A percentile compares a stretch with the other conserved stretches of the same genome.
These are phyloP conservation scores for Sarcodon aspratus DNA, from an alignment of 768 basidiomycete genomes.

Conservation along the genomic window DNA sequence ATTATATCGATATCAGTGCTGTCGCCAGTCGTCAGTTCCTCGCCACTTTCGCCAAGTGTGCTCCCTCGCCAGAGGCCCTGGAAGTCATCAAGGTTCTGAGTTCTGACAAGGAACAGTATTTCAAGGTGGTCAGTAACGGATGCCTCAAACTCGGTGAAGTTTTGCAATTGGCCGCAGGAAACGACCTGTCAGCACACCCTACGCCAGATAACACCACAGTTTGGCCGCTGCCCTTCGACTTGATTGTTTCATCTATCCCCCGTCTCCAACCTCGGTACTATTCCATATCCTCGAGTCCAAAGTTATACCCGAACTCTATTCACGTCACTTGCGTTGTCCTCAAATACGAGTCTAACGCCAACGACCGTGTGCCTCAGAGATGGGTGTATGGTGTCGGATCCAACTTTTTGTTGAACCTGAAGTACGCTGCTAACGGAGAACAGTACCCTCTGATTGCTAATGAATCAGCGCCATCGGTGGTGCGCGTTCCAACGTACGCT, in stretches of 20 bases:
- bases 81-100: slow-evolving; percentile 66
- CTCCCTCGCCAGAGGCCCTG: slow-evolving; percentile 71
- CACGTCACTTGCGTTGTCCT: slow-evolving; percentile 95
- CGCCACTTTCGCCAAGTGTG: slow-evolving; percentile 77
- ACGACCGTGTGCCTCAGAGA: slow-evolving; percentile 39
- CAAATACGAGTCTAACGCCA: slow-evolving; percentile 69
- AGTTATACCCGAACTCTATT: slow-evolving; percentile 78
- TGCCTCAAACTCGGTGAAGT: slow-evolving; percentile 92
- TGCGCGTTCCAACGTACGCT: slow-evolving; percentile 55
- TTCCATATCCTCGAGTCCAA: slow-evolving; percentile 97
- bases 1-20: slow-evolving; percentile 96
- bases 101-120: slow-evolving; percentile 81
- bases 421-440: slow-evolving; percentile 59
- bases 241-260: slow-evolving; percentile 86
- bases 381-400: slow-evolving; percentile 87
- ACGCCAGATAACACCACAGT: slow-evolving; percentile 64
- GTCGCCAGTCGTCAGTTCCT: slow-evolving; percentile 92
- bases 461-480: slow-evolving; percentile 16
- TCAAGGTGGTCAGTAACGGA: slow-evolving; percentile 60
- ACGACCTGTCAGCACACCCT: slow-evolving; percentile 48
- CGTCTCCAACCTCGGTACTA: slow-evolving; percentile 97
- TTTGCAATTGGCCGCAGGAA: slow-evolving; percentile 81
- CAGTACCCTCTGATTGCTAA: slow-evolving; percentile 27
- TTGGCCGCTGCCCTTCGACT: slow-evolving; percentile 95
- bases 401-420: slow-evolving; percentile 92